Conservation (phyloP, 2,329 filamentous ascomycete genomes). For the Talaromyces amestolkiae region DNA sequence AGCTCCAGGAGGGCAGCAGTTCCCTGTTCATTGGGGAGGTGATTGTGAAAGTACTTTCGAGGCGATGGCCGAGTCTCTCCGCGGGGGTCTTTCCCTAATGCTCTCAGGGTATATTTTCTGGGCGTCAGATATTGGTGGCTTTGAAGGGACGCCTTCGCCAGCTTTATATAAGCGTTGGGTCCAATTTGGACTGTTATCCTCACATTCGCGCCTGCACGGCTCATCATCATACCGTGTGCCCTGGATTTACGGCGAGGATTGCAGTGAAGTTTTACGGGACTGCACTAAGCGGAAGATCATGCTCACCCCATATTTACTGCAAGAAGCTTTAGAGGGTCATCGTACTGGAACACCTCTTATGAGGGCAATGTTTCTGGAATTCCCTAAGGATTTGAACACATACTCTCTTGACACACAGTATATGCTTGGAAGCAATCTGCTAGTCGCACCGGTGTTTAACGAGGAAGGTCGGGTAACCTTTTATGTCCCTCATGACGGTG, state of each 20-base stretch:
- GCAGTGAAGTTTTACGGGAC: constrained; percentile 55
- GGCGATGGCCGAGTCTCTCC: constrained; percentile 68
- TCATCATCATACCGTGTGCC: constrained; percentile 70
- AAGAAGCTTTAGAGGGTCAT: constrained; percentile 51
- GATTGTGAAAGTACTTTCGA: constrained; percentile 73
- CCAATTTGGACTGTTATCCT: constrained; percentile 69
- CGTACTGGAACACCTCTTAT: constrained; percentile 62
- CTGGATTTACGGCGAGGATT: constrained; percentile 68
- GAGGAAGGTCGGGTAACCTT: constrained; percentile 64
- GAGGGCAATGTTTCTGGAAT: constrained; percentile 66
- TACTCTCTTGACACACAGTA: constrained; percentile 70
- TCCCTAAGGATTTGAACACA: constrained; percentile 65
- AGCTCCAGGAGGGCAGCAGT: constrained; percentile 66
- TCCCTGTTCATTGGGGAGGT: constrained; percentile 70
- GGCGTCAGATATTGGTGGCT: constrained; percentile 69
- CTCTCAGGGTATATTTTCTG: constrained; percentile 66
- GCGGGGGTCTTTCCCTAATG: constrained; percentile 63
- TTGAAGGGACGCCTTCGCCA: constrained; percentile 65
- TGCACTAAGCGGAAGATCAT: constrained; percentile 55
- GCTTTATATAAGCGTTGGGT: constrained; percentile 77
- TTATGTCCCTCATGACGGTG: constrained; percentile 54
- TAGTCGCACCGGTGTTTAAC: constrained; percentile 64
- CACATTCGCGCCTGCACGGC: constrained; percentile 68
- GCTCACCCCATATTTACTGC: constrained; percentile 59
- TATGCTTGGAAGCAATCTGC: constrained; percentile 65